Conservation (phyloP, 2,329 filamentous ascomycete species). For the Teratosphaeria gauchensis region DNA sequence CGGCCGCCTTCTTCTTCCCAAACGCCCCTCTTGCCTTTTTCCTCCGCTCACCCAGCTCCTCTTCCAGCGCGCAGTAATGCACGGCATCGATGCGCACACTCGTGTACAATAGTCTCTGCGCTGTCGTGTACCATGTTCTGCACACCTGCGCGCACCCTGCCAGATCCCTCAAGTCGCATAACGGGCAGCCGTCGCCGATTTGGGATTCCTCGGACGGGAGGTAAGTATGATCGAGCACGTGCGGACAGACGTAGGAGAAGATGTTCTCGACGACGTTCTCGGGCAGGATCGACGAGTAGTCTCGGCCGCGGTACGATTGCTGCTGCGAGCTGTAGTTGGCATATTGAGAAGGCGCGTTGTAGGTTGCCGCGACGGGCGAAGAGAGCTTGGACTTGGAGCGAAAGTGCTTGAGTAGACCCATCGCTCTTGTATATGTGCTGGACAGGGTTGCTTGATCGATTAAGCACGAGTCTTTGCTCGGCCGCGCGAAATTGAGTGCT, state of each 20-base stretch:
- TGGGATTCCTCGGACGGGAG: slow-evolving; percentile 74
- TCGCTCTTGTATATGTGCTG: not conserved
- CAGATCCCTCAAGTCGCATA: slow-evolving; percentile 85
- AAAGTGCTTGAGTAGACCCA: slow-evolving; percentile 43
- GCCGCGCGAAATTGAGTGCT: not conserved
- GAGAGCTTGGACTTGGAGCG: slow-evolving; percentile 32
- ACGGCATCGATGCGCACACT: slow-evolving; percentile 89
- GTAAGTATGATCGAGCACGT: slow-evolving; percentile 66
- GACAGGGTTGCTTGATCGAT: not conserved
- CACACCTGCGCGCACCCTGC: slow-evolving; percentile 68
- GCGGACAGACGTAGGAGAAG: slow-evolving; percentile 75
- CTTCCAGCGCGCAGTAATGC: slow-evolving; percentile 86
- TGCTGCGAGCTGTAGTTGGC: too few species aligned
- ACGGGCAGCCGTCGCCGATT: slow-evolving; percentile 74
- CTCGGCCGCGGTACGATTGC: slow-evolving; percentile 18
- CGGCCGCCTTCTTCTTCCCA: slow-evolving; percentile 33
- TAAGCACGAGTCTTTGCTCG: too few species aligned
- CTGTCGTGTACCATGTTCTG: slow-evolving; percentile 58
- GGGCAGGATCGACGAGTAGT: slow-evolving; percentile 47
- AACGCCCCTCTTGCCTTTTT: slow-evolving; percentile 45
- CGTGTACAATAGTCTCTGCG: slow-evolving; percentile 55
- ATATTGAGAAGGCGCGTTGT: slow-evolving; percentile 14
- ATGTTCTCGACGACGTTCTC: slow-evolving; percentile 63
- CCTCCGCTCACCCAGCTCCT: slow-evolving; percentile 66
- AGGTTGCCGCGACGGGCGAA: not conserved